These are phyloP conservation scores for Thymus mandschuricus DNA, from an alignment of 257 asterid genomes.

Conservation along the genomic window DNA sequence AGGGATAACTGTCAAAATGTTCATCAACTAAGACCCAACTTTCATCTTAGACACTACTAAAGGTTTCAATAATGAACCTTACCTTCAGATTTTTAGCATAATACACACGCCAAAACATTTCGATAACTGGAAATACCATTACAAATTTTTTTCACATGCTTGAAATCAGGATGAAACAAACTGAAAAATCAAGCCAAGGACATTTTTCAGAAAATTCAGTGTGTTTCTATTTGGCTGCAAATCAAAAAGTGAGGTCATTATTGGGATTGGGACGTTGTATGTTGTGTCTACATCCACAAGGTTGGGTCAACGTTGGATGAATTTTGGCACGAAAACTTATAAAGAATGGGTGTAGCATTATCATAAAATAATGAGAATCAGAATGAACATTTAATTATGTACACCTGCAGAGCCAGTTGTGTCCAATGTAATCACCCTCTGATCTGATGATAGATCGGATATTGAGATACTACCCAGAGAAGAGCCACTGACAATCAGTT, in stretches of 20 bases:
- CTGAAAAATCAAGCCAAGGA: background rate
- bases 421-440: conserved; percentile 62
- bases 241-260: background rate
- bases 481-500: conserved; percentile 83
- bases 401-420: conserved; percentile 68
- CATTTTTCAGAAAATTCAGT: background rate
- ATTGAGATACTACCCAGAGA: conserved; percentile 77
- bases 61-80: background rate
- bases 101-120: background rate
- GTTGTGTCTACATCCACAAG: background rate
- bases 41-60: background rate
- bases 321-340: background rate
- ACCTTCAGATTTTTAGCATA: background rate
- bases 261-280: background rate
- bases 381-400: conserved; percentile 15
- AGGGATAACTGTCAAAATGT: background rate
- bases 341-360: conserved; percentile 11
- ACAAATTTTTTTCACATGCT: background rate
- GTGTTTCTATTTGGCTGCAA: background rate
- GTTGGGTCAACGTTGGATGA: background rate
- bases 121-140: background rate
- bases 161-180: background rate
- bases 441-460: conserved; percentile 93
- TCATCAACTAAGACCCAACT: background rate
- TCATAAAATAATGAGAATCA: conserved; percentile 19